These are phyloP conservation scores for Chaetomiaceae sp. DNA, from an alignment of 2,329 filamentous ascomycete species.

Conservation along the genomic window DNA sequence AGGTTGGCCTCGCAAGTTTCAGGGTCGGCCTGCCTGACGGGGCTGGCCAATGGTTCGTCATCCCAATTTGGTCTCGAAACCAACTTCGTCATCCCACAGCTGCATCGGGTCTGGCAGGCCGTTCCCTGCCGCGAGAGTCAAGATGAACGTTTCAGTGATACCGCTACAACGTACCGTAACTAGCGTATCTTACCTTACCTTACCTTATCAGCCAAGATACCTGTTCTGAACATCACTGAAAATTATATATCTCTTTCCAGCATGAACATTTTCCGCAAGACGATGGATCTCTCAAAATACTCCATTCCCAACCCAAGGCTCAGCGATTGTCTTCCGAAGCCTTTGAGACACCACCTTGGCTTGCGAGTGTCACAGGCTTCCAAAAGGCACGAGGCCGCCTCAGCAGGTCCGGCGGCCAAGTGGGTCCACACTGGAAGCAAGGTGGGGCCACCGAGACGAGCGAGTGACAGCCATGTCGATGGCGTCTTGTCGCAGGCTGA, in stretches of 20 bases:
- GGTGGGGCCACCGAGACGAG: too few species aligned
- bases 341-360: not conserved
- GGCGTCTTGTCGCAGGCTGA: not conserved
- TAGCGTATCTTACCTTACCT: too few species aligned
- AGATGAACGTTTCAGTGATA: too few species aligned
- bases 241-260: too few species aligned
- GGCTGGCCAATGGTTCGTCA: constrained; percentile 25
- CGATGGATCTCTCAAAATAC: too few species aligned
- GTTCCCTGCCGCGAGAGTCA: too few species aligned
- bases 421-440: too few species aligned
- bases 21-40: constrained; percentile 22
- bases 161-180: too few species aligned
- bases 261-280: too few species aligned
- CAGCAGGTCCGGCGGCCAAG: constrained; percentile 7
- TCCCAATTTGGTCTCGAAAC: constrained; percentile 27
- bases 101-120: constrained; percentile 5
- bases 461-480: constrained; percentile 2
- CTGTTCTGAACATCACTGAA: too few species aligned
- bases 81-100: constrained; percentile 29
- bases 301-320: too few species aligned
- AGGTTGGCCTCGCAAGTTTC: constrained; percentile 21
- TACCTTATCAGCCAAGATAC: too few species aligned
- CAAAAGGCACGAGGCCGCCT: constrained; percentile 9
- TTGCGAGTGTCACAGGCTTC: constrained; percentile 1
- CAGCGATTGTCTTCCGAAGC: not conserved